These are phyloP conservation scores for Ochetophila trinervis DNA, from an alignment of 306 rosid species.

Conservation along the genomic window DNA sequence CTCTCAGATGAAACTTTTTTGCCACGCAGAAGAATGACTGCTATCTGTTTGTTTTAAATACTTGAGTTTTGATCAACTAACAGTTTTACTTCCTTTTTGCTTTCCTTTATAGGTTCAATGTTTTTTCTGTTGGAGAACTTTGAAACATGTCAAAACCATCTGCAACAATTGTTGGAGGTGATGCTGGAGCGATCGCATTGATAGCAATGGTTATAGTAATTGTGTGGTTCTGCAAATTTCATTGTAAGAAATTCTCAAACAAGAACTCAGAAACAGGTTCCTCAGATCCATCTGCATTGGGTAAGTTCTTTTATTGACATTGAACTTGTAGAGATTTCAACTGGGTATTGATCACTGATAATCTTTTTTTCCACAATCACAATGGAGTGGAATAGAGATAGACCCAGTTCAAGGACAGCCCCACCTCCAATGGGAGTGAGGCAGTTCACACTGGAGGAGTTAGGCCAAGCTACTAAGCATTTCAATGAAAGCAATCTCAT, in stretches of 20 bases:
- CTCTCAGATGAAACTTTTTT: too few species aligned
- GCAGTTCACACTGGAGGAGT: constrained; percentile 34
- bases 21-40: neutral
- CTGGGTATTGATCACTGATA: neutral
- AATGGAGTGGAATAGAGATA: constrained; percentile 40
- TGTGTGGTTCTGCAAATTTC: constrained; percentile 37
- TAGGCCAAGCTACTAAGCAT: constrained; percentile 41
- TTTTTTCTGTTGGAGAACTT: constrained; percentile 17
- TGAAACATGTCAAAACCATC: constrained; percentile 34
- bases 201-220: constrained; percentile 24
- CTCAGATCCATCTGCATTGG: constrained; percentile 45
- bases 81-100: neutral
- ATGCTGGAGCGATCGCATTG: constrained; percentile 34
- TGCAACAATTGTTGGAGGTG: constrained; percentile 29
- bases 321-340: neutral
- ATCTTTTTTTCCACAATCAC: neutral
- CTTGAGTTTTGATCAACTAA: constrained; percentile 8
- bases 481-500: constrained; percentile 39
- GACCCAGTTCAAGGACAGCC: constrained; percentile 21
- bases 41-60: constrained; percentile 3
- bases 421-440: constrained; percentile 21
- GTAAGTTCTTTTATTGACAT: constrained; percentile 23
- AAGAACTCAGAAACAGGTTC: constrained; percentile 43
- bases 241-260: constrained; percentile 24
- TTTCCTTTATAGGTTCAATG: constrained; percentile 28